Evolutionary conservation across 2,329 filamentous ascomycete genomes (phyloP).

Genomic region (Aspergillus udagawae): DNA sequence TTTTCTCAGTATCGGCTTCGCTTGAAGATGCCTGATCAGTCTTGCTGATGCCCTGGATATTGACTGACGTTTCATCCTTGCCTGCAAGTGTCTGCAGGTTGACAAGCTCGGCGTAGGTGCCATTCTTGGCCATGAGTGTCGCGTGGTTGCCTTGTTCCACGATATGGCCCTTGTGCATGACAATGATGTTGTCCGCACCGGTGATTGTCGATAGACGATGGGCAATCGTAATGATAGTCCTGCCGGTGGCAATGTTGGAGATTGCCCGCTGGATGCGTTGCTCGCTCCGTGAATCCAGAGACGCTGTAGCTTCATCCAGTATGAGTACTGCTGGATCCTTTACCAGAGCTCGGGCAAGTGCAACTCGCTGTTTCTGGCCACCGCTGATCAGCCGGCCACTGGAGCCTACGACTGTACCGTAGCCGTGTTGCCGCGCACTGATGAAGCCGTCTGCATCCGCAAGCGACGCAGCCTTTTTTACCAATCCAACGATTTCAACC

Average conservation of each 20-base stretch:
- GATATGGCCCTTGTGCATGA: slow-evolving; percentile 41
- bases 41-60: slow-evolving; percentile 36
- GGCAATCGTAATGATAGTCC: slow-evolving; percentile 39
- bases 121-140: slow-evolving; percentile 34
- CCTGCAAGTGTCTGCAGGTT: slow-evolving; percentile 48
- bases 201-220: slow-evolving; percentile 44
- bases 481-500: slow-evolving; percentile 48
- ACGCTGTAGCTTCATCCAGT: slow-evolving; percentile 85
- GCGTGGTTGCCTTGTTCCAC: slow-evolving; percentile 44
- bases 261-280: slow-evolving; percentile 80
- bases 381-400: slow-evolving; percentile 78
- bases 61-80: slow-evolving; percentile 48
- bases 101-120: slow-evolving; percentile 42
- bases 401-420: slow-evolving; percentile 80
- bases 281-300: slow-evolving; percentile 83
- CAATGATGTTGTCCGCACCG: slow-evolving; percentile 44
- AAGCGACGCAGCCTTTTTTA: slow-evolving; percentile 56
- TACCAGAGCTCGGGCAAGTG: slow-evolving; percentile 76
- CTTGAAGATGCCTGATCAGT: slow-evolving; percentile 24
- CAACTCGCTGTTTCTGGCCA: slow-evolving; percentile 89
- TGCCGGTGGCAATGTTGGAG: slow-evolving; percentile 62
- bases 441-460: slow-evolving; percentile 67
- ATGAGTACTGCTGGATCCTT: slow-evolving; percentile 78
- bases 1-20: slow-evolving; percentile 21
- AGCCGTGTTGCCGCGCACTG: slow-evolving; percentile 67